Percentiles rank a stretch among this genome's conserved stretches.
Evolutionary conservation across 768 basidiomycete genomes (phyloP).

Genomic region (Phlegmacium glaucopus): DNA sequence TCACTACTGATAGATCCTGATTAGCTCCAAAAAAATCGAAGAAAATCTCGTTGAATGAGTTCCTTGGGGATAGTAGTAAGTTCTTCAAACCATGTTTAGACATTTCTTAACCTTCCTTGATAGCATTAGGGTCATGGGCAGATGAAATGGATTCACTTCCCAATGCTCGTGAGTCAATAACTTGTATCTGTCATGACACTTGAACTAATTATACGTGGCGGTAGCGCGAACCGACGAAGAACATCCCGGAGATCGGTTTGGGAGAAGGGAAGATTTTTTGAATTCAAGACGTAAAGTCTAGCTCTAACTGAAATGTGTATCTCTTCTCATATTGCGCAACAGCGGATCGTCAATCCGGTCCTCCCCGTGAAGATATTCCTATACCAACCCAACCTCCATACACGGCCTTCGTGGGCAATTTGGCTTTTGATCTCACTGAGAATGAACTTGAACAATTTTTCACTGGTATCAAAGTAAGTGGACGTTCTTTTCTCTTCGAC

Average conservation of each 20-base stretch:
- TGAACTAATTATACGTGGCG: constrained; percentile 39
- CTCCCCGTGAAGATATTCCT: constrained; percentile 88
- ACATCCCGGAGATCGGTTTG: constrained; percentile 49
- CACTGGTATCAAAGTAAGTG: constrained; percentile 51
- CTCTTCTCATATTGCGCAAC: constrained; percentile 23
- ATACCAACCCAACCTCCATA: constrained; percentile 92
- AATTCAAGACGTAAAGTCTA: constrained; percentile 53
- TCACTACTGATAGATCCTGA: not conserved
- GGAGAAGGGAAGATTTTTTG: constrained; percentile 59
- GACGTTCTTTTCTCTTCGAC: not conserved
- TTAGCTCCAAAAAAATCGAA: constrained; percentile 89
- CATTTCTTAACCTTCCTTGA: constrained; percentile 16
- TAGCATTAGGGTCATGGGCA: constrained; percentile 94
- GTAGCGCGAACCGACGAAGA: constrained; percentile 69
- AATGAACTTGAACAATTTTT: constrained; percentile 82
- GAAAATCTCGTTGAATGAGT: constrained; percentile 91
- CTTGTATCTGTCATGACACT: not conserved
- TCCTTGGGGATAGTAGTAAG: constrained; percentile 84
- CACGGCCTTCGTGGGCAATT: constrained; percentile 96
- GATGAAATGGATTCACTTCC: constrained; percentile 97
- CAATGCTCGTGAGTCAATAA: constrained; percentile 77
- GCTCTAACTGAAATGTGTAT: constrained; percentile 7
- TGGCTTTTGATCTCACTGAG: constrained; percentile 91
- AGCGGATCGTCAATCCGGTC: constrained; percentile 46
- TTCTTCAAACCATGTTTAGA: constrained; percentile 15